phyloP scores from a whole-genome alignment of 2,329 filamentous ascomycete genomes.

The Penicillium frequentans region DNA sequence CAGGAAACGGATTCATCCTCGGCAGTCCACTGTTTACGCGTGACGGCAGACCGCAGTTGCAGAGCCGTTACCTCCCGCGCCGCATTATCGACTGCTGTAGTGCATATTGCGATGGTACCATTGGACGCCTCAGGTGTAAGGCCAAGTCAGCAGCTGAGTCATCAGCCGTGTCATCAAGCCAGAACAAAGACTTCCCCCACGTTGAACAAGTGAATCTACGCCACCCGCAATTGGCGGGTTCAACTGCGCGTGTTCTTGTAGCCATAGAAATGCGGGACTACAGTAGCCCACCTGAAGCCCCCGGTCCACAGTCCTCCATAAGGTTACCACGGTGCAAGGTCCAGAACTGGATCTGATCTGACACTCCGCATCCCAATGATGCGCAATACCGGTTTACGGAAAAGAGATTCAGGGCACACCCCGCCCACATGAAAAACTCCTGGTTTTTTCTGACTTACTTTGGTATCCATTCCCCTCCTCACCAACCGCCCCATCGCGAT shows the following conservation, averaged over 20 bases:
- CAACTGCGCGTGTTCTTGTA: slow-evolving; percentile 2
- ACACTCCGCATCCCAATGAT: neutral
- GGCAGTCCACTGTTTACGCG: too few relatives aligned
- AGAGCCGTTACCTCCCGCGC: too few relatives aligned
- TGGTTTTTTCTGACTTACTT: neutral
- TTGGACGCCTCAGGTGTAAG: too few relatives aligned
- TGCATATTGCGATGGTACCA: too few relatives aligned
- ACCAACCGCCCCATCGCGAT: neutral
- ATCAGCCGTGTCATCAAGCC: neutral
- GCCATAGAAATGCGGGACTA: neutral
- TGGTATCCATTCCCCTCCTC: neutral
- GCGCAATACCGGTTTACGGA: neutral
- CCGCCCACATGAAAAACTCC: neutral
- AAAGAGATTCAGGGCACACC: neutral
- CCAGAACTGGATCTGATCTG: slow-evolving; percentile 3
- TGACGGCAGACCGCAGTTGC: too few relatives aligned
- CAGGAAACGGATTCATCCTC: too few relatives aligned
- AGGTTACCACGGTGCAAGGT: neutral
- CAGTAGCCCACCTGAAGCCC: neutral
- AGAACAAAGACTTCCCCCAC: neutral
- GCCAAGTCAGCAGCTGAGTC: too few relatives aligned
- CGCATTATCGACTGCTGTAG: too few relatives aligned
- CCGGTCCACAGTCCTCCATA: slow-evolving; percentile 1
- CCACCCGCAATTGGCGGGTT: slow-evolving; percentile 7
- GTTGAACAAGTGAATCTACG: neutral